Evolutionary conservation across 441 rosid species (phyloP).

Genomic region (Adansonia rubrostipa): DNA sequence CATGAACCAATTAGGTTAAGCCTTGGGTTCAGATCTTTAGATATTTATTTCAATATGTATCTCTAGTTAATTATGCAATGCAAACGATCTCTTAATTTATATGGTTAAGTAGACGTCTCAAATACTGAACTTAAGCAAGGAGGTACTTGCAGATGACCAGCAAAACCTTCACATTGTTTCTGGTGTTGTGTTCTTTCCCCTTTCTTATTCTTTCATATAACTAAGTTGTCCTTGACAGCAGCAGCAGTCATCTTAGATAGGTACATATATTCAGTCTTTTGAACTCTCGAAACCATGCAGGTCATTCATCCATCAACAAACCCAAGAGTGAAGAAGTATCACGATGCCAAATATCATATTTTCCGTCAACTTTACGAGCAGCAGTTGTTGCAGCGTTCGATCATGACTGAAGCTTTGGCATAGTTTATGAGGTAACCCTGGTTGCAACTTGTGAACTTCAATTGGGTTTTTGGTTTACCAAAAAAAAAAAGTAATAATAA

Average conservation of each 20-base stretch:
- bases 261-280: not conserved
- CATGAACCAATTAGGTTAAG: too few species aligned
- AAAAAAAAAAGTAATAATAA: too few species aligned
- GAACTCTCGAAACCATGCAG: constrained; percentile 38
- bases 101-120: not conserved
- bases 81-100: not conserved
- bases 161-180: not conserved
- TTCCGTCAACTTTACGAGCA: constrained; percentile 75
- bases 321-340: constrained; percentile 82
- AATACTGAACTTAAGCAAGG: not conserved
- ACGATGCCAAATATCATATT: constrained; percentile 77
- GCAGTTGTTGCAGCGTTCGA: constrained; percentile 72
- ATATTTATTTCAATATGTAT: not conserved
- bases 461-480: not conserved
- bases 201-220: too few species aligned
- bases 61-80: not conserved
- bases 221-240: not conserved
- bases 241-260: not conserved
- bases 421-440: constrained; percentile 23
- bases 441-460: not conserved
- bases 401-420: constrained; percentile 69
- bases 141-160: not conserved
- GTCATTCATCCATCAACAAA: constrained; percentile 80
- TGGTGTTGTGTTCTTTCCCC: not conserved
- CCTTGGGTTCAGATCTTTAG: too few species aligned